Percentiles rank a stretch among this genome's conserved stretches.
phyloP scores from a whole-genome alignment of 2,329 filamentous ascomycete species.

The Fusarium sp. region DNA sequence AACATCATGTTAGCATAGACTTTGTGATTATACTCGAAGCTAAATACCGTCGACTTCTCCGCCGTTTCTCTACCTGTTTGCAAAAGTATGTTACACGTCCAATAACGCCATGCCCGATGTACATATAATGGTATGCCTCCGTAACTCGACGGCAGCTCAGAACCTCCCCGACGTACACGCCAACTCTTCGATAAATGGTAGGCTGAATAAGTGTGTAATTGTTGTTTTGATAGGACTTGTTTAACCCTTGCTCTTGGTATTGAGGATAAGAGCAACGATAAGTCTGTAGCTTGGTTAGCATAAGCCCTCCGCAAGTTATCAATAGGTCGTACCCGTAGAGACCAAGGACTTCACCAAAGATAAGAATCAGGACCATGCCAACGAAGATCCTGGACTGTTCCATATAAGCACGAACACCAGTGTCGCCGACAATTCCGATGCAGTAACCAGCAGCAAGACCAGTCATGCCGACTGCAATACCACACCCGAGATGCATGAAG shows the following conservation, averaged over 20 bases:
- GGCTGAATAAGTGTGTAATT: constrained; percentile 11
- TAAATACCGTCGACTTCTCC: constrained; percentile 44
- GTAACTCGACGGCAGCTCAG: constrained; percentile 36
- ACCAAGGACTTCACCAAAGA: constrained; percentile 97
- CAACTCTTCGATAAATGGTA: constrained; percentile 7
- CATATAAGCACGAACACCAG: constrained; percentile 95
- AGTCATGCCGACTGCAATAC: constrained; percentile 90
- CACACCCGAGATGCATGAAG: constrained; percentile 93
- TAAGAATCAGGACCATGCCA: constrained; percentile 97
- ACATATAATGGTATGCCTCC: constrained; percentile 50
- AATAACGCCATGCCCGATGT: constrained; percentile 56
- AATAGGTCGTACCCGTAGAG: constrained; percentile 83
- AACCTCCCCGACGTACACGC: constrained; percentile 31
- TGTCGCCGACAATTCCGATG: constrained; percentile 95
- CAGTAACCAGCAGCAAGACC: constrained; percentile 95
- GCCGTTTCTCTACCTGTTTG: constrained; percentile 48
- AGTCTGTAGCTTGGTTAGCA: constrained; percentile 65
- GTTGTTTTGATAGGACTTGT: not conserved
- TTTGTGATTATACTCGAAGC: constrained; percentile 29
- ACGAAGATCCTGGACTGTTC: constrained; percentile 96
- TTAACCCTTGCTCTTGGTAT: constrained; percentile 82
- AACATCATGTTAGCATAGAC: constrained; percentile 17
- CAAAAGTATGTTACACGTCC: constrained; percentile 52
- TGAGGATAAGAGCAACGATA: constrained; percentile 92
- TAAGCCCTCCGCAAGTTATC: not conserved